Evolutionary conservation across 106 monocot species (phyloP).

Genomic region (Gastrodia elata): DNA sequence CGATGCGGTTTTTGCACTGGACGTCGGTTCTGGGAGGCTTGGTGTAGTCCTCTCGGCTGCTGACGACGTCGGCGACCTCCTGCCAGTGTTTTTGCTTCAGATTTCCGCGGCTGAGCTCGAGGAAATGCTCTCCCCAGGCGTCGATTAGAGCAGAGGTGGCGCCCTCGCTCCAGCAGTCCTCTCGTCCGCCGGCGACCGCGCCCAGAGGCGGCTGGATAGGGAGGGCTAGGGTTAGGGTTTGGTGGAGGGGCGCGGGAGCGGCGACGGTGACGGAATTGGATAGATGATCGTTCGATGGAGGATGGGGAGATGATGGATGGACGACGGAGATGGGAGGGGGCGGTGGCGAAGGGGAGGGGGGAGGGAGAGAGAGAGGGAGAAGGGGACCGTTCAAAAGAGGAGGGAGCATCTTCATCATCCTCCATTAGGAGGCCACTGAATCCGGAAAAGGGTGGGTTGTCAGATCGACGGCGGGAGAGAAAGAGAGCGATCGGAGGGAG

Average conservation of each 20-base stretch:
- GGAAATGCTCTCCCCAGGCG: conserved; percentile 74
- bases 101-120: conserved; percentile 62
- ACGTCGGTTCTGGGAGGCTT: conserved; percentile 49
- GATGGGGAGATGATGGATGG: not conserved
- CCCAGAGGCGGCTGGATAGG: conserved; percentile 22
- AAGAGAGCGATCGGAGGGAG: not conserved
- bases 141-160: conserved; percentile 62
- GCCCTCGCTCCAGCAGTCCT: conserved; percentile 63
- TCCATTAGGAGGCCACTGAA: conserved; percentile 11
- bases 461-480: not conserved
- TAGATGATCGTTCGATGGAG: not conserved
- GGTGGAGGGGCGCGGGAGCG: conserved; percentile 16
- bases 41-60: conserved; percentile 55
- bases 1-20: conserved; percentile 94
- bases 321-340: not conserved
- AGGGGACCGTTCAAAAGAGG: conserved; percentile 6
- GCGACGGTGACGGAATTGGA: conserved; percentile 3
- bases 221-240: conserved; percentile 34
- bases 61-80: conserved; percentile 84
- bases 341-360: conserved; percentile 3
- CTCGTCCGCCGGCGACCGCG: conserved; percentile 17
- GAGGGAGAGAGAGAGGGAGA: conserved; percentile 8
- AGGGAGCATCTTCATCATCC: conserved; percentile 10
- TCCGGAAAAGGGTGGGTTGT: not conserved
- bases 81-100: conserved; percentile 84